These are phyloP conservation scores for Paramecium tetraurelia DNA, from an alignment of 73 alveolate genomes.

Conservation along the genomic window DNA sequence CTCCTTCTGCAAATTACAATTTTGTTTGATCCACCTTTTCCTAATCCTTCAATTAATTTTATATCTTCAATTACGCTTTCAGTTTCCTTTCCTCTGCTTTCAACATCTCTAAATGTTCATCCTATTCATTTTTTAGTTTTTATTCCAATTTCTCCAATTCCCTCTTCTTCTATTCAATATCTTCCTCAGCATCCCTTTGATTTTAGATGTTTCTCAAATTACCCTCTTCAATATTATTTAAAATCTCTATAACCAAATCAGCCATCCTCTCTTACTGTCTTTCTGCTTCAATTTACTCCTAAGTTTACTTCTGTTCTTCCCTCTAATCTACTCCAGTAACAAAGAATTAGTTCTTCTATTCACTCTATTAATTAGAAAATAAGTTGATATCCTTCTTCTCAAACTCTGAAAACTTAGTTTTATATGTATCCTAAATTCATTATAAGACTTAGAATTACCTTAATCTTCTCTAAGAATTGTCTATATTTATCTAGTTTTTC, in stretches of 20 bases:
- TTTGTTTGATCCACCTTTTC: not conserved
- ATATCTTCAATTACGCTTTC: not conserved
- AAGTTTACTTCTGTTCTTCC: not conserved
- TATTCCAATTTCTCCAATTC: not conserved
- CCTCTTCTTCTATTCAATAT: not conserved
- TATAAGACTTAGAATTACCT: not conserved
- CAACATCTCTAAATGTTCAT: not conserved
- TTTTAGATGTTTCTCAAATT: conserved; percentile 13
- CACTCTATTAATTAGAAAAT: not conserved
- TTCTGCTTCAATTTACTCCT: not conserved
- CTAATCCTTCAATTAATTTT: not conserved
- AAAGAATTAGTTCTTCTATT: not conserved
- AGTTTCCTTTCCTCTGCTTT: not conserved
- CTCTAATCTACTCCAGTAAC: not conserved
- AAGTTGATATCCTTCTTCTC: not conserved
- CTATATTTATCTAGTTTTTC: conserved; percentile 8
- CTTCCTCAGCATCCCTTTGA: conserved; percentile 24
- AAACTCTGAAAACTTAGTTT: not conserved
- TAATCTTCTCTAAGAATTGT: not conserved
- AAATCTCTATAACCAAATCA: not conserved
- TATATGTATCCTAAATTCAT: not conserved
- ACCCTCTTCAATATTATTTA: conserved; percentile 10
- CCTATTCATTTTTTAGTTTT: not conserved
- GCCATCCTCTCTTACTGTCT: conserved; percentile 24
- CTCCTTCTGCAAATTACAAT: conserved; percentile 35